Evolutionary conservation across 352 stramenopile genomes (phyloP).

Genomic region (Pythium vanterpoolii): DNA sequence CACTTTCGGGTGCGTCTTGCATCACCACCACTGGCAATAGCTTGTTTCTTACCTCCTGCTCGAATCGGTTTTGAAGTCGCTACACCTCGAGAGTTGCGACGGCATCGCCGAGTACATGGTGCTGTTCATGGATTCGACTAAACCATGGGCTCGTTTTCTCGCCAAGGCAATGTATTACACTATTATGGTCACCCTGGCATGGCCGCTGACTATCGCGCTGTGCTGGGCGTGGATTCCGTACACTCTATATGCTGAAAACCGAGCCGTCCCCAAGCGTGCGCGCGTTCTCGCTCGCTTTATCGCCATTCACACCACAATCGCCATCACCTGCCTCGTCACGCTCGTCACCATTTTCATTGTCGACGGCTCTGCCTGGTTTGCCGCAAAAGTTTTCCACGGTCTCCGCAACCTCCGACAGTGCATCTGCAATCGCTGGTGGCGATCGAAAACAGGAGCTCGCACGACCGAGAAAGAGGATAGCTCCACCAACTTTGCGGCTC

Average conservation of each 20-base stretch:
- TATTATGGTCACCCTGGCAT: background rate
- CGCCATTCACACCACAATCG: background rate
- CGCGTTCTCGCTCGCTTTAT: background rate
- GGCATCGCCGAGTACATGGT: background rate
- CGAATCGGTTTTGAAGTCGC: conserved; percentile 15
- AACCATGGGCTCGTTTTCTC: background rate
- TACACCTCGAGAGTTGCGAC: background rate
- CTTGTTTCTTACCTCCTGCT: background rate
- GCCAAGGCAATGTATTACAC: background rate
- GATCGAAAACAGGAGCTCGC: background rate
- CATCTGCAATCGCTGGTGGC: background rate
- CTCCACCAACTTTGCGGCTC: background rate
- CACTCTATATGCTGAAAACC: background rate
- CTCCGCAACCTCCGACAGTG: background rate
- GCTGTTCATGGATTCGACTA: background rate
- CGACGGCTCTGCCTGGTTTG: background rate
- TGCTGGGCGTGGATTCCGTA: conserved; percentile 10
- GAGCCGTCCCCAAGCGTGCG: background rate
- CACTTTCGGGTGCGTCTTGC: background rate
- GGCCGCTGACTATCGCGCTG: background rate
- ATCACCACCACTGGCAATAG: background rate
- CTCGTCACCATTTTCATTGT: background rate
- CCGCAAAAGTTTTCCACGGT: background rate
- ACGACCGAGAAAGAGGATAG: background rate
- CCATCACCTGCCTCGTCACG: background rate